Conservation (phyloP, 78 protist species). For the Tieghemostelium lacteum region DNA sequence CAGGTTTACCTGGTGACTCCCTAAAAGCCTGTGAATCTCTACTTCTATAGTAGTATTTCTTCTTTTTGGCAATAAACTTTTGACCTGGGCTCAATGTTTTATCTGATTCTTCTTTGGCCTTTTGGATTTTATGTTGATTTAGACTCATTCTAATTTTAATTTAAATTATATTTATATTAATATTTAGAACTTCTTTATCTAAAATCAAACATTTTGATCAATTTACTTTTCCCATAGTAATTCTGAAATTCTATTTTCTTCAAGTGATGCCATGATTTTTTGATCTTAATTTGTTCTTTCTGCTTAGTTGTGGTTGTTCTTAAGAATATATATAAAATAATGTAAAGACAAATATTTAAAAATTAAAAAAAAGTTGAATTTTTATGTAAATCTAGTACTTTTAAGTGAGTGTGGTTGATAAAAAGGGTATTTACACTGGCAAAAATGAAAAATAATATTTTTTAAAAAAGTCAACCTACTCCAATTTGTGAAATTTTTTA, state of each 20-base stretch:
- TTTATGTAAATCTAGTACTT: no score
- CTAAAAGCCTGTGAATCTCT: conserved; percentile 62
- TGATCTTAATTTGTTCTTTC: no score
- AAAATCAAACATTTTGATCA: neutral
- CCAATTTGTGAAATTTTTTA: no score
- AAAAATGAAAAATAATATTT: no score
- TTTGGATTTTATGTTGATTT: conserved; percentile 12
- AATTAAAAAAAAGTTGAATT: no score
- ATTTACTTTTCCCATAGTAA: conserved; percentile 50
- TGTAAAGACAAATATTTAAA: no score
- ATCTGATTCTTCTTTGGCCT: conserved; percentile 25
- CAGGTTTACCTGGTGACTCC: conserved; percentile 73
- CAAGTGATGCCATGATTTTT: conserved; percentile 38
- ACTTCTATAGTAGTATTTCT: conserved; percentile 4
- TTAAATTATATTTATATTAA: neutral
- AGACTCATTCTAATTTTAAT: neutral
- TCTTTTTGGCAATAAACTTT: neutral
- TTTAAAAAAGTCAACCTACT: no score
- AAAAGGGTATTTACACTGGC: no score
- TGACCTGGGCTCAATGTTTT: neutral
- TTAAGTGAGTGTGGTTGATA: no score
- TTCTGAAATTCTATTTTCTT: conserved; percentile 46
- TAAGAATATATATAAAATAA: no score
- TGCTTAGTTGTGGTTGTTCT: no score
- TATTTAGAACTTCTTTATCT: neutral